Conservation (phyloP, 441 rosid species). For the Aquilaria agallochum region DNA sequence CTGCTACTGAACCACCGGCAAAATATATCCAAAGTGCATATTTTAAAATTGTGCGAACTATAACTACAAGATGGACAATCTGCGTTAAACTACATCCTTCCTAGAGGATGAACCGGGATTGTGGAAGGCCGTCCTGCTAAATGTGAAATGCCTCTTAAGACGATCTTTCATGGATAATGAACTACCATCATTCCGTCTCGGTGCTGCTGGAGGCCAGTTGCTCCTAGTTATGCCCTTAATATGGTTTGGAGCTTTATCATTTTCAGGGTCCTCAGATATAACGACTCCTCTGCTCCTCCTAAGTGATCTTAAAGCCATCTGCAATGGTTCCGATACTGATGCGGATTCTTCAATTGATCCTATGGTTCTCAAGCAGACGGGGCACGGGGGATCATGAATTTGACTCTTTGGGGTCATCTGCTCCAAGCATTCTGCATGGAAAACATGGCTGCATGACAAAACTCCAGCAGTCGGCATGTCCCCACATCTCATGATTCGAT, state of each 20-base stretch:
- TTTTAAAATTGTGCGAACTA: background rate
- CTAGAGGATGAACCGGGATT: conserved; percentile 36
- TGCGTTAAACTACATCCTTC: conserved; percentile 15
- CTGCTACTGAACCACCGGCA: too few relatives aligned
- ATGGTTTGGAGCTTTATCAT: conserved; percentile 26
- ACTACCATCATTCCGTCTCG: conserved; percentile 23
- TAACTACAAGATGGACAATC: conserved; percentile 21
- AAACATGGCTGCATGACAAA: conserved; percentile 78
- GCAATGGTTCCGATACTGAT: conserved; percentile 58
- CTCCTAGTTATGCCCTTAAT: conserved; percentile 34
- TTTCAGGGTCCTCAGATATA: conserved; percentile 36
- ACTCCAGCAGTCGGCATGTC: conserved; percentile 84
- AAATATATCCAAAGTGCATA: too few relatives aligned
- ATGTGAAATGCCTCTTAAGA: conserved; percentile 44
- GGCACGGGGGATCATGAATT: conserved; percentile 77
- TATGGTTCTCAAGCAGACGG: conserved; percentile 50
- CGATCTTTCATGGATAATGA: conserved; percentile 34
- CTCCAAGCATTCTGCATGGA: conserved; percentile 92
- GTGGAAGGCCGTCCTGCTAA: conserved; percentile 24
- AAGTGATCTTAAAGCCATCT: conserved; percentile 57
- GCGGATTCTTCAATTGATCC: conserved; percentile 41
- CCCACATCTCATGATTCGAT: conserved; percentile 60
- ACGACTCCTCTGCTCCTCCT: conserved; percentile 47
- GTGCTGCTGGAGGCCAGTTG: conserved; percentile 27
- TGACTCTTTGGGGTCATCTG: conserved; percentile 63